Evolutionary conservation across 306 rosid genomes (phyloP).

Genomic region (Vigna angularis): DNA sequence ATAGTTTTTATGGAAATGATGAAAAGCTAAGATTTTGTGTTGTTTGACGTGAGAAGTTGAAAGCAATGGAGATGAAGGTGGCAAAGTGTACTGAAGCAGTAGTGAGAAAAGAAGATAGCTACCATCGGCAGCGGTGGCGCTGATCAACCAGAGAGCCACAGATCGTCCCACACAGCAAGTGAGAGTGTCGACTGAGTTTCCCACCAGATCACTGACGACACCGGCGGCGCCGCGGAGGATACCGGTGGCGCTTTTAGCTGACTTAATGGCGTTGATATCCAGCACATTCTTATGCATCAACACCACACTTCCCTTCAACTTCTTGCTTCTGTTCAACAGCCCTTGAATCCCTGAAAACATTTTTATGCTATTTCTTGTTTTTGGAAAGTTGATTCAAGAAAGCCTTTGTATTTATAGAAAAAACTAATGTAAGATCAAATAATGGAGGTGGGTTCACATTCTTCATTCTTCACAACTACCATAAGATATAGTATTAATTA

Average conservation of each 20-base stretch:
- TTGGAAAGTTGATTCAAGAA: too few species aligned
- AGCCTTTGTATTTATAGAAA: too few species aligned
- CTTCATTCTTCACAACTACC: too few species aligned
- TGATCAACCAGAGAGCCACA: slow-evolving; percentile 34
- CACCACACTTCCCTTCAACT: slow-evolving; percentile 43
- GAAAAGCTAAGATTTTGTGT: too few species aligned
- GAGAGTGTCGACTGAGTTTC: slow-evolving; percentile 12
- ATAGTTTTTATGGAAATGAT: too few species aligned
- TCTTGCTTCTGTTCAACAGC: not conserved
- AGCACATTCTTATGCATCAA: slow-evolving; percentile 44
- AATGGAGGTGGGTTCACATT: too few species aligned
- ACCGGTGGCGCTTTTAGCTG: slow-evolving; percentile 12
- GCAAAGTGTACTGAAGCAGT: too few species aligned
- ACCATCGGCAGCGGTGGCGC: slow-evolving; percentile 32
- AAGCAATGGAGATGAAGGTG: too few species aligned
- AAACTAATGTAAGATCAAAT: too few species aligned
- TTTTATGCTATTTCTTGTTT: not conserved
- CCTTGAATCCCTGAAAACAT: not conserved
- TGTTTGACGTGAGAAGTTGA: too few species aligned
- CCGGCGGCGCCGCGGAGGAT: slow-evolving; percentile 10
- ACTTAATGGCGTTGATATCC: slow-evolving; percentile 26
- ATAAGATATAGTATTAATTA: too few species aligned
- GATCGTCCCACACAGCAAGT: slow-evolving; percentile 30
- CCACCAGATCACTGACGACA: not conserved
- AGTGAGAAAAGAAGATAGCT: too few species aligned